Evolutionary conservation across 805 yeast species (phyloP).

Genomic region (Metahyphopichia silvanorum): DNA sequence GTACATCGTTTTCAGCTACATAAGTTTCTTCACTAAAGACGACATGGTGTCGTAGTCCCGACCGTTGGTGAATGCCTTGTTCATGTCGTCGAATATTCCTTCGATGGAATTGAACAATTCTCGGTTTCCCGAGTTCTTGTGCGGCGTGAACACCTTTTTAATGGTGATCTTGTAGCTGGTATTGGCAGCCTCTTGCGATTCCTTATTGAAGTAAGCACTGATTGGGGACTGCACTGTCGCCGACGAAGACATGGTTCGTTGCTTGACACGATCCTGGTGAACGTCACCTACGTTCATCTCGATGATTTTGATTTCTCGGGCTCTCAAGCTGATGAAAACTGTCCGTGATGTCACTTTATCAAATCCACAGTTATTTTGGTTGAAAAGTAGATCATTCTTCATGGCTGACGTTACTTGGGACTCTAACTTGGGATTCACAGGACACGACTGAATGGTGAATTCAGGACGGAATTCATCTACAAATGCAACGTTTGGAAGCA

Average conservation of each 20-base stretch:
- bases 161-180: constrained; percentile 32
- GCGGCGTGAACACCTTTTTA: constrained; percentile 34
- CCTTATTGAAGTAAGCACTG: constrained; percentile 1
- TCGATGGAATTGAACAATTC: constrained; percentile 25
- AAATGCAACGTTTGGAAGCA: constrained; percentile 39
- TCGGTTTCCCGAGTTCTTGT: constrained; percentile 28
- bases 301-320: constrained; percentile 43
- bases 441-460: constrained; percentile 53
- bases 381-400: constrained; percentile 49
- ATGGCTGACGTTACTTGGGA: constrained; percentile 45
- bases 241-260: background rate
- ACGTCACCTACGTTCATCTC: constrained; percentile 34
- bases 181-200: constrained; percentile 1
- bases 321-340: constrained; percentile 40
- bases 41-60: constrained; percentile 1
- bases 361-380: constrained; percentile 33
- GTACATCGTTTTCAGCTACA: too few relatives aligned
- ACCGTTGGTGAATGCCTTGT: too few relatives aligned
- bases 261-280: background rate
- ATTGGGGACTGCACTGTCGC: constrained; percentile 1
- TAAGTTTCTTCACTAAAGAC: background rate
- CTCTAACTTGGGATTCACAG: constrained; percentile 48
- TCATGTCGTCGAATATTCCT: constrained; percentile 24
- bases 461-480: constrained; percentile 52
- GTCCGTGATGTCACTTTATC: constrained; percentile 33